Percentiles rank a stretch among this genome's conserved stretches.
phyloP scores from a whole-genome alignment of 306 rosid genomes.

The Biancaea sappan region DNA sequence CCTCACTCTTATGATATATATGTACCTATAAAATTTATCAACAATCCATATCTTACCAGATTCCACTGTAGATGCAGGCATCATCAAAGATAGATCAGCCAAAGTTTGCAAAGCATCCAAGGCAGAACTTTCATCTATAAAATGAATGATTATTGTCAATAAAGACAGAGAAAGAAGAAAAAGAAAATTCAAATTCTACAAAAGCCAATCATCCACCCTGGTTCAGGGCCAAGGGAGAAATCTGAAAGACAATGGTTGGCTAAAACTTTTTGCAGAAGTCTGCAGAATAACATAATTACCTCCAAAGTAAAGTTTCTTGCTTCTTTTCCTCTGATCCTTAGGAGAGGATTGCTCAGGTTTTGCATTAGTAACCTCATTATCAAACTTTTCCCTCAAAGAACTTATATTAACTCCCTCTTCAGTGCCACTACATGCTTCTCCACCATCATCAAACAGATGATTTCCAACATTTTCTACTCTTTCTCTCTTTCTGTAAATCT shows the following conservation, averaged over 20 bases:
- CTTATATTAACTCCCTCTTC: constrained; percentile 66
- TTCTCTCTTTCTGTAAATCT: constrained; percentile 57
- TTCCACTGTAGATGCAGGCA: constrained; percentile 62
- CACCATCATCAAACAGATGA: constrained; percentile 69
- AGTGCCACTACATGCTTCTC: constrained; percentile 86
- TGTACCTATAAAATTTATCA: neutral
- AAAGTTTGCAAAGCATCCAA: constrained; percentile 80
- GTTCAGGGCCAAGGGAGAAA: constrained; percentile 6
- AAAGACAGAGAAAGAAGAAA: constrained; percentile 24
- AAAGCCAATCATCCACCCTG: constrained; percentile 1
- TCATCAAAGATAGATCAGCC: constrained; percentile 82
- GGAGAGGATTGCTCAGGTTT: constrained; percentile 49
- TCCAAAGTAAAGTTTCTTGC: constrained; percentile 61
- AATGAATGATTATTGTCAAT: constrained; percentile 24
- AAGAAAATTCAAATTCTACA: constrained; percentile 6
- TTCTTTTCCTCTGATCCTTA: constrained; percentile 56
- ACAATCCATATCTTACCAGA: constrained; percentile 56
- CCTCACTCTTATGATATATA: neutral
- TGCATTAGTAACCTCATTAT: constrained; percentile 53
- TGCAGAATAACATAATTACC: constrained; percentile 50
- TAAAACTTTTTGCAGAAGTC: constrained; percentile 17
- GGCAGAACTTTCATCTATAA: constrained; percentile 58
- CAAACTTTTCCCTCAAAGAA: constrained; percentile 50
- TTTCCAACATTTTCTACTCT: constrained; percentile 50
- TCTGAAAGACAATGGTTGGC: neutral